These are phyloP conservation scores for Lyophyllum atratum DNA, from an alignment of 768 basidiomycete species.

Conservation along the genomic window DNA sequence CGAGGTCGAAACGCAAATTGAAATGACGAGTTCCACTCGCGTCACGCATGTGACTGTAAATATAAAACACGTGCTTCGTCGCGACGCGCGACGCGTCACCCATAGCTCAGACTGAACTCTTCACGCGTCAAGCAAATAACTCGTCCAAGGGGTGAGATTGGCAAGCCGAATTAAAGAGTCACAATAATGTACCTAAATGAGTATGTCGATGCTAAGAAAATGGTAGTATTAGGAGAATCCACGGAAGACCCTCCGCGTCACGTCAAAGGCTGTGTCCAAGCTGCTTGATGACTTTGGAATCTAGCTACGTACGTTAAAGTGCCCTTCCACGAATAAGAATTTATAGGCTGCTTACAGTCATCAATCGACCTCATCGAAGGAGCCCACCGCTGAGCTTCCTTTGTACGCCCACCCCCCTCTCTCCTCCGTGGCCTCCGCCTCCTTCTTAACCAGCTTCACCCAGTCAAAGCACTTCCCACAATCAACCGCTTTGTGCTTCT, in stretches of 20 bases:
- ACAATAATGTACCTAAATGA: no score
- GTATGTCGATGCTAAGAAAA: no score
- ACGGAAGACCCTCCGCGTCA: no score
- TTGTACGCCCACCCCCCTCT: conserved; percentile 23
- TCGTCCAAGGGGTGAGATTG: no score
- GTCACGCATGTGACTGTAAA: not conserved
- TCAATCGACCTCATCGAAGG: conserved; percentile 5
- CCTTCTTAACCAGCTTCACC: conserved; percentile 29
- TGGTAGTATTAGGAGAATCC: no score
- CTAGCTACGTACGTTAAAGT: not conserved
- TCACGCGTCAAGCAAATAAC: no score
- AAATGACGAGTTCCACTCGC: no score
- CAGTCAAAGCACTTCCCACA: conserved; percentile 38
- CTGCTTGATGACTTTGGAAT: no score
- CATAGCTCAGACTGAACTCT: no score
- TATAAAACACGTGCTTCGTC: not conserved
- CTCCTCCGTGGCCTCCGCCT: conserved; percentile 23
- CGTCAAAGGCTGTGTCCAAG: no score
- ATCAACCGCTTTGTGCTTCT: conserved; percentile 26
- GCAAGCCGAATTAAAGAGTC: no score
- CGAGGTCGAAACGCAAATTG: no score
- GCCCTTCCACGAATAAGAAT: not conserved
- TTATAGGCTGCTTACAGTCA: not conserved
- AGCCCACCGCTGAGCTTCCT: conserved; percentile 6
- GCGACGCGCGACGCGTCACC: not conserved